Evolutionary conservation across 768 basidiomycete genomes (phyloP), one percentile per base, ranked within the genome.

Genomic region (Lactifluus hygrophoroides): DNA sequence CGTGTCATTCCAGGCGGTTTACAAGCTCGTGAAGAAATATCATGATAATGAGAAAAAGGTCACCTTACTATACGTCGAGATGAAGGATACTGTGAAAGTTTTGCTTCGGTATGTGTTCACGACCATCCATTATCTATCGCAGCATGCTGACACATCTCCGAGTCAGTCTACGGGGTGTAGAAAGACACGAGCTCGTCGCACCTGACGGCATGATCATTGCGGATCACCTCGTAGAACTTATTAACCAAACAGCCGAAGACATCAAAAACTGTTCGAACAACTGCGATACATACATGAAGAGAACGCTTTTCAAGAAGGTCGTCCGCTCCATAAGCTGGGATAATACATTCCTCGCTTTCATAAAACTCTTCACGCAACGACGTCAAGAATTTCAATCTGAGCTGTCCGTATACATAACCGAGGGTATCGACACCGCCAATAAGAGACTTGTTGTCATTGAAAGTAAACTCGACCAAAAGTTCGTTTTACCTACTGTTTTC

Each of bases 41-140:
- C 69, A 76, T 23, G 78, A 79, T 23, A 82, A 83, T 53, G 76
- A 82, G 55, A 74, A 72, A 54, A 80, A 78, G 58, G 72, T 81
- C 7, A 57, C 74, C 2, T 68, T 72, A 3, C 69, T 83, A 6
- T 76, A 77, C 37, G 65, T 76, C 9, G 74, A 78, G 59, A 82
- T 82, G 79, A 73, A 71, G 57, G 72, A 80, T 42, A 73, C 78
- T 71, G 77, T 82, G 74, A 55, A 65, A 14, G 51, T 45, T 6
- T 54, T 62, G 13, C 25, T 62, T 10, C 48, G 48, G 61, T 37
- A 35, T 17, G 61, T 53, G 16, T 5, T 42, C 5, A 6, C 35
- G 3, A n/a, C n/a, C n/a, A n/a, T n/a, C n/a, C n/a, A 10, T 13
- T 14, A 34, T 25, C 14, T 6, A 14, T 9, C 2, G 7, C 5